Percentiles rank a stretch among this genome's conserved stretches.
These are phyloP conservation scores for Saccharomyces pastorianus DNA, from an alignment of 1,139 yeast genomes.

Conservation along the genomic window DNA sequence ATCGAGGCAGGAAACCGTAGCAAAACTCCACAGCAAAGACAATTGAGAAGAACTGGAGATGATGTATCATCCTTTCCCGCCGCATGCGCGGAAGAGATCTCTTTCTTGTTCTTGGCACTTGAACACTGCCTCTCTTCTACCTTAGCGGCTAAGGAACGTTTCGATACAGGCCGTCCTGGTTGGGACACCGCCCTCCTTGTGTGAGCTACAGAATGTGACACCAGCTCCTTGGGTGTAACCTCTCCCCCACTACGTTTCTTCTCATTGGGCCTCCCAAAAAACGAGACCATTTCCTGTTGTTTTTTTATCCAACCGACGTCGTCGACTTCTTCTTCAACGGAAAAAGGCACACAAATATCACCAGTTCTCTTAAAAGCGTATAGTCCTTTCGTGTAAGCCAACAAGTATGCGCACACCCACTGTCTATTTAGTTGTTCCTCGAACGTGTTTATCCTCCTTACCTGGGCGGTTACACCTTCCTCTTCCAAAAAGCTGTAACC, in stretches of 20 bases:
- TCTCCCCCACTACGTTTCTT: neutral
- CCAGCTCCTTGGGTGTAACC: neutral
- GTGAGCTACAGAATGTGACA: neutral
- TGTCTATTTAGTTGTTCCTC: neutral
- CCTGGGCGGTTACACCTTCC: neutral
- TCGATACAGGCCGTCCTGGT: neutral
- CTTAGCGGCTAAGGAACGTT: neutral
- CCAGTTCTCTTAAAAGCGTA: neutral
- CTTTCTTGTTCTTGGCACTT: neutral
- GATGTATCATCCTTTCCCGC: neutral
- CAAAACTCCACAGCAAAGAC: constrained; percentile 53
- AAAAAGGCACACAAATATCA: neutral
- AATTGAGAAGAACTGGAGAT: constrained; percentile 4
- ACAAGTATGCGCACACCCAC: neutral
- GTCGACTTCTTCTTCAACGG: neutral
- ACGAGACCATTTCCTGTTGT: neutral
- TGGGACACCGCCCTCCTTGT: neutral
- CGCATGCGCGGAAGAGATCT: neutral
- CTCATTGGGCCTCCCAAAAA: neutral
- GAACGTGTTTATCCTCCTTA: neutral
- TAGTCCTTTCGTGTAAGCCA: neutral
- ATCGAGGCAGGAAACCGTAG: constrained; percentile 43
- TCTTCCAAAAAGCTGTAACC: neutral
- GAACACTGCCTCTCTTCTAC: neutral
- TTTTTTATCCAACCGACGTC: neutral